Evolutionary conservation across 768 basidiomycete species (phyloP).

Genomic region (Dendrothele bispora): DNA sequence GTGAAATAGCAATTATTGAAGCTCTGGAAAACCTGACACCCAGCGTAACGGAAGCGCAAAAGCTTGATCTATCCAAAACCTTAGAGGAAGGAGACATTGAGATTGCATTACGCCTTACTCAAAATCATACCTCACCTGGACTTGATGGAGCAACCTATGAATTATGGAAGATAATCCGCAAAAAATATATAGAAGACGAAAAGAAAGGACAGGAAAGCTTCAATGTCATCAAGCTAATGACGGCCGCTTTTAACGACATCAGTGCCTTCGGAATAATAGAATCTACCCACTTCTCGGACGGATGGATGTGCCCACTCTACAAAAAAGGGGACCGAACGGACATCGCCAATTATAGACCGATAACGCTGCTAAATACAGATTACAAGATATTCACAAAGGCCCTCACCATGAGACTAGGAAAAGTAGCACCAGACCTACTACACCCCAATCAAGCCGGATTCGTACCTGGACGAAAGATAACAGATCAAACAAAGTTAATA

Average conservation of each 20-base stretch:
- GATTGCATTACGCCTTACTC: too few species aligned
- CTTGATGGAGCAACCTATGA: conserved; percentile 15
- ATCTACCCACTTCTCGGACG: conserved; percentile 7
- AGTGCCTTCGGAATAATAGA: conserved; percentile 4
- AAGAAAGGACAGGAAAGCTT: neutral
- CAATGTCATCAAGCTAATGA: conserved; percentile 1
- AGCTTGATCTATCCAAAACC: too few species aligned
- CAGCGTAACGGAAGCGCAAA: too few species aligned
- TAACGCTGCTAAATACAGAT: conserved; percentile 25
- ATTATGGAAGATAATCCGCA: conserved; percentile 2
- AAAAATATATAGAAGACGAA: neutral
- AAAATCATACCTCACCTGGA: too few species aligned
- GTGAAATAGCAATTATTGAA: too few species aligned
- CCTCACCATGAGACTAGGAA: too few species aligned
- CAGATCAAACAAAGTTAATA: too few species aligned
- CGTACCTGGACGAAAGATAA: too few species aligned
- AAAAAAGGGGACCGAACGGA: conserved; percentile 24
- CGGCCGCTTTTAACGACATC: conserved; percentile 12
- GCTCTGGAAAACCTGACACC: too few species aligned
- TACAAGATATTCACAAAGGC: conserved; percentile 33
- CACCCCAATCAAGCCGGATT: too few species aligned
- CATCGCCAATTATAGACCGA: conserved; percentile 19
- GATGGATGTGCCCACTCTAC: conserved; percentile 24
- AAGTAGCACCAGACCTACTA: too few species aligned
- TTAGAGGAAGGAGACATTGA: too few species aligned